A percentile compares a stretch with the other conserved stretches of the same genome.
These are phyloP conservation scores for Boeremia exigua DNA, from an alignment of 2,329 filamentous ascomycete species.

Conservation along the genomic window DNA sequence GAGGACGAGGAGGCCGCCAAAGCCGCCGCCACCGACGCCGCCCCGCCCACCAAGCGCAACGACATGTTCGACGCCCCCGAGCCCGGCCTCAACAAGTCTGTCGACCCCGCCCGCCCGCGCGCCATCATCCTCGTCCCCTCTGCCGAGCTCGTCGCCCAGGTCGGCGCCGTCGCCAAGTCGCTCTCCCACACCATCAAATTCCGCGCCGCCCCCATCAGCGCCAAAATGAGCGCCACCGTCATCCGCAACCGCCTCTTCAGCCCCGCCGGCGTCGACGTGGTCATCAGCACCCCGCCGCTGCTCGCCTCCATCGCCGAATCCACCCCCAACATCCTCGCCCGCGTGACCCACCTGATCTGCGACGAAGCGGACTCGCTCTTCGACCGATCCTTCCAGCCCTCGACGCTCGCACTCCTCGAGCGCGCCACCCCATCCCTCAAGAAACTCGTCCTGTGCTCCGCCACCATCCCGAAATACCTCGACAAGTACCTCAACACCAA, in stretches of 20 bases:
- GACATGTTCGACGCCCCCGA: constrained; percentile 68
- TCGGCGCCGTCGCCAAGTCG: constrained; percentile 78
- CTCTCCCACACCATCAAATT: constrained; percentile 88
- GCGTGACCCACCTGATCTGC: constrained; percentile 84
- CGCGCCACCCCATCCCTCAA: constrained; percentile 79
- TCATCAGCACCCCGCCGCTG: constrained; percentile 88
- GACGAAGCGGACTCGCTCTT: constrained; percentile 97
- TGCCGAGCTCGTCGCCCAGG: constrained; percentile 88
- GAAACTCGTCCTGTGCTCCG: constrained; percentile 90
- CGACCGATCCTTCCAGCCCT: constrained; percentile 87
- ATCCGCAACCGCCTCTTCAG: constrained; percentile 87
- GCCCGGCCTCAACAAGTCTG: constrained; percentile 62
- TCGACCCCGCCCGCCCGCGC: constrained; percentile 78
- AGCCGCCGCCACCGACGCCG: constrained; percentile 32
- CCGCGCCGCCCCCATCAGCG: constrained; percentile 81
- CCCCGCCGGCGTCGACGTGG: constrained; percentile 79
- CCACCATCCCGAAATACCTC: constrained; percentile 89
- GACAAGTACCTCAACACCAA: constrained; percentile 82
- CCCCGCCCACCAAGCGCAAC: constrained; percentile 31
- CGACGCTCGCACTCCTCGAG: constrained; percentile 83
- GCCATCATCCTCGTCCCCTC: constrained; percentile 90
- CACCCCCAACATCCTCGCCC: constrained; percentile 91
- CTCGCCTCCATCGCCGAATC: constrained; percentile 85
- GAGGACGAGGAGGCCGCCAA: constrained; percentile 52
- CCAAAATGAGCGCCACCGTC: constrained; percentile 74